These are phyloP conservation scores for Trichoderma oligosporum DNA, from an alignment of 2,329 filamentous ascomycete genomes.

Conservation along the genomic window DNA sequence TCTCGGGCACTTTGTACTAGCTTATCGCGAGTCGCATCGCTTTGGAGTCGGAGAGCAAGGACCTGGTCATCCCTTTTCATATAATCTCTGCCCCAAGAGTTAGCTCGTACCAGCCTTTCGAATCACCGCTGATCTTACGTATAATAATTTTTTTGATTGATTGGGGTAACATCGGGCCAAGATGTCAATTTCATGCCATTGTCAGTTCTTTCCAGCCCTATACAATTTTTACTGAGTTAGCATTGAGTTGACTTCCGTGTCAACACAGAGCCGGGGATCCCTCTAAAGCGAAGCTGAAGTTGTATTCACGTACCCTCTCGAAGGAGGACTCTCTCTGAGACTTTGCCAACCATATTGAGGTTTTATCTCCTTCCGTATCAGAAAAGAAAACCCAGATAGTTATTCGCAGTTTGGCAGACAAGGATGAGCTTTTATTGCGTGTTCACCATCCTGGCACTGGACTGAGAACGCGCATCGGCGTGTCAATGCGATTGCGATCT, in stretches of 20 bases:
- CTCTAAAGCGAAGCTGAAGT: not conserved
- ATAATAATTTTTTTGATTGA: conserved; percentile 99
- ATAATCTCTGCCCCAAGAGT: conserved; percentile 65
- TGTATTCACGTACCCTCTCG: conserved; percentile 51
- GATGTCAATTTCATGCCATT: conserved; percentile 95
- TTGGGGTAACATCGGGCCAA: conserved; percentile 88
- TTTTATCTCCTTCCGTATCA: conserved; percentile 30
- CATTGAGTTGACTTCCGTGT: not conserved
- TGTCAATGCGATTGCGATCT: conserved; percentile 14
- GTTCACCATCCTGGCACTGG: conserved; percentile 10
- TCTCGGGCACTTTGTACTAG: conserved; percentile 86
- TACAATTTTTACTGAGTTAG: not conserved
- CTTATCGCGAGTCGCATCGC: conserved; percentile 78
- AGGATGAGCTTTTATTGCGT: not conserved
- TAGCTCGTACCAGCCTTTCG: conserved; percentile 18
- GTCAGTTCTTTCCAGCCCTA: conserved; percentile 92
- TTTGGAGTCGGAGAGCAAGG: conserved; percentile 80
- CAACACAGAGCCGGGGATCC: not conserved
- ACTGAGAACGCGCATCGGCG: conserved; percentile 15
- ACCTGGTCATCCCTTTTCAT: conserved; percentile 98
- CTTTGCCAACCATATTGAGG: conserved; percentile 57
- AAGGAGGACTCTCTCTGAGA: conserved; percentile 61
- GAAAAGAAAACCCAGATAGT: not conserved
- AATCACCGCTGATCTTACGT: conserved; percentile 53
- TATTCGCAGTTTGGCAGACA: not conserved